These are phyloP conservation scores for Solanum chmielewskii DNA, from an alignment of 257 asterid genomes.

Conservation along the genomic window DNA sequence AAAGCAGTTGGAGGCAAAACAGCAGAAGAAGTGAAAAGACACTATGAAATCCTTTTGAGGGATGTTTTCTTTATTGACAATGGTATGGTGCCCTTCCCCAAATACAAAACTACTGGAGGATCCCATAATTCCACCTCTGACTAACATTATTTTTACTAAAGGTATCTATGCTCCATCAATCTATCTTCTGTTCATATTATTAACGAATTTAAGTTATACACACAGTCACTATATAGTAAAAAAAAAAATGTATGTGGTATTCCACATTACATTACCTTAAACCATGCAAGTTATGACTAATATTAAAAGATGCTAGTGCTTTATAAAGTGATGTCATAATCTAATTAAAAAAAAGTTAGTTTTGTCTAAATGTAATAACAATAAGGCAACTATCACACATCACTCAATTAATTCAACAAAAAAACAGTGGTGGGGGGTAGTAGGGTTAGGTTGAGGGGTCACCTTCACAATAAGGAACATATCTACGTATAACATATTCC, in stretches of 20 bases:
- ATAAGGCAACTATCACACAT: background rate
- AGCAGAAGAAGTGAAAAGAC: constrained; percentile 54
- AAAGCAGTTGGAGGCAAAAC: constrained; percentile 58
- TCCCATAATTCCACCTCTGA: background rate
- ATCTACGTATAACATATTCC: background rate
- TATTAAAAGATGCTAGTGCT: background rate
- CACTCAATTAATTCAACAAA: background rate
- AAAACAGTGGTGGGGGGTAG: background rate
- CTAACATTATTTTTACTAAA: background rate
- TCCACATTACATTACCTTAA: background rate
- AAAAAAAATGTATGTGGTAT: background rate
- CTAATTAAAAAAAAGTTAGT: background rate
- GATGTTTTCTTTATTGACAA: constrained; percentile 48
- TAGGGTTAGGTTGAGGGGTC: background rate
- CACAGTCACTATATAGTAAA: background rate
- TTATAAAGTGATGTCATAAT: background rate
- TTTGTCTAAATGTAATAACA: background rate
- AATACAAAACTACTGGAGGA: constrained; percentile 25
- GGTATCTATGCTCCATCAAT: background rate
- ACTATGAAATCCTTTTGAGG: constrained; percentile 46
- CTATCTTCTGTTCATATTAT: background rate
- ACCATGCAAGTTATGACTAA: background rate
- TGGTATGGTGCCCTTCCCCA: constrained; percentile 59
- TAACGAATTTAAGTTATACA: background rate
- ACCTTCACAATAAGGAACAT: background rate